Conservation (phyloP, 1,284 basidiomycete species). For the Spongispora temasekensis region DNA sequence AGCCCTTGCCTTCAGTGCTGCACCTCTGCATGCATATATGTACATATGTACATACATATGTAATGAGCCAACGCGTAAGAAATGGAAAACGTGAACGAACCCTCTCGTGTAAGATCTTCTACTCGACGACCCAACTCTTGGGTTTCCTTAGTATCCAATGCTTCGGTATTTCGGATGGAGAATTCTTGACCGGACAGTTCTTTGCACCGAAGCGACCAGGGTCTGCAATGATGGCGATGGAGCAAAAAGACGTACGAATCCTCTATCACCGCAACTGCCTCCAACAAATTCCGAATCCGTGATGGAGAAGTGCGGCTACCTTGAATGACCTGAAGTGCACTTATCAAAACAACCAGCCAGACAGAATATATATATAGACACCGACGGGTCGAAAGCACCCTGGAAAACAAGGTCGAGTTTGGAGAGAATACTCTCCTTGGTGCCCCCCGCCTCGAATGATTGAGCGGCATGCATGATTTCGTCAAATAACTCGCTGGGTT, state of each 20-base stretch:
- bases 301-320: conserved; percentile 58
- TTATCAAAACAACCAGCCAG: conserved; percentile 6
- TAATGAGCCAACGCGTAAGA: not conserved
- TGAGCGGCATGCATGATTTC: conserved; percentile 59
- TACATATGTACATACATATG: not conserved
- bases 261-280: conserved; percentile 60
- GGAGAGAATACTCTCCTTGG: conserved; percentile 23
- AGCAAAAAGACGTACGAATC: conserved; percentile 50
- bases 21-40: conserved; percentile 32
- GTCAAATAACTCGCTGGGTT: conserved; percentile 53
- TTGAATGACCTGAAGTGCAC: conserved; percentile 61
- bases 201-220: conserved; percentile 22
- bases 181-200: conserved; percentile 20
- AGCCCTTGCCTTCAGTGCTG: conserved; percentile 51
- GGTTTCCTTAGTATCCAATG: conserved; percentile 13
- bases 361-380: conserved; percentile 13
- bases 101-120: conserved; percentile 20
- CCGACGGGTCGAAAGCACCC: conserved; percentile 62
- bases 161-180: conserved; percentile 13
- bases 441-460: conserved; percentile 31
- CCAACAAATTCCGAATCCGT: conserved; percentile 70
- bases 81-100: conserved; percentile 1
- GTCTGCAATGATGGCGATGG: not conserved
- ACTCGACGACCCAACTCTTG: conserved; percentile 14
- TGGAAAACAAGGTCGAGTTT: conserved; percentile 56